Evolutionary conservation across 1,139 yeast genomes (phyloP), one percentile per base, ranked within the genome.

Genomic region (Debaryomyces psychrophilus): DNA sequence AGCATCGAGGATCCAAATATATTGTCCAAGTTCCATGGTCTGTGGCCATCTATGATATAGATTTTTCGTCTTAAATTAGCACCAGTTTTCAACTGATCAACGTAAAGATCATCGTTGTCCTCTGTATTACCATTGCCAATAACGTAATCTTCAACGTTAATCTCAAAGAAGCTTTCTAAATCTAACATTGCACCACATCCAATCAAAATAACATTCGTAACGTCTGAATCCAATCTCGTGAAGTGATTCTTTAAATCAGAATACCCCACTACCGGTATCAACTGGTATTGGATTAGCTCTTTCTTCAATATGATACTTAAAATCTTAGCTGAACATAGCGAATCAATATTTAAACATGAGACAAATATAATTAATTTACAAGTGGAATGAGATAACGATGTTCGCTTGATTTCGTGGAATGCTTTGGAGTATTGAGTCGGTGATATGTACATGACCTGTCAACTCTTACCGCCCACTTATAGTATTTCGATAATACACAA

Each of bases 101-200:
- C 44, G 7, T 37, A 9, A 8, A 34, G 36, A 9, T 27, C 26
- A 7, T 59, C 38, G 8, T 27, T 18, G 8, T 18, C 46, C 8
- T 8, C 20, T 3, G 25, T 11, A 14, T 27, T 31, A n/a, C 47
- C 52, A 12, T 52, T 48, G 14, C 54, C 58, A 20, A 26, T 29
- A 18, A 73, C 44, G 47, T 67, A 77, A 3, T 78, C 77, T 27
- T 76, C 77, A 0, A 79, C 76, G 46, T 83, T 82, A 8, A 88
- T 77, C 25, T 84, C 92, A 43, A 93, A 73, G 60, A 88, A 89
- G 31, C 82, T 77, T 60, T 89, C 95, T 31, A 95, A 62, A 64
- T 95, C 98, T 26, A 92, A 80, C 79, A 88, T 83, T 12, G 96
- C 96, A n/a, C 99, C 99, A 68, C 97, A 93, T 0, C 99, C 99